Percentiles rank a stretch among this genome's conserved stretches.
These are phyloP conservation scores for Leccinum pachyderme DNA, from an alignment of 1,284 basidiomycete species.

Conservation along the genomic window DNA sequence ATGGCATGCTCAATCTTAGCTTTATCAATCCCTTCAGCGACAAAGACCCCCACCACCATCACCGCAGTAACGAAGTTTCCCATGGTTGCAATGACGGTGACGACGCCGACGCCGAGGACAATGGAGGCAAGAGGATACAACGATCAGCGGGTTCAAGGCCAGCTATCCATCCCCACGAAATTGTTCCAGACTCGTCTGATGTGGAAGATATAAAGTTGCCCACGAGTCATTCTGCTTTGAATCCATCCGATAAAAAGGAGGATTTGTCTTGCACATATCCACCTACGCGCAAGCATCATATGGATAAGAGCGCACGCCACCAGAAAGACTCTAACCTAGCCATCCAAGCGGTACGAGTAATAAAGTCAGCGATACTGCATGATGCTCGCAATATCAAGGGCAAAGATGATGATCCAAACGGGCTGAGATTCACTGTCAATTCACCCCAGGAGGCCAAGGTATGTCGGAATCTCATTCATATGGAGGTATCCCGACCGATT, in stretches of 20 bases:
- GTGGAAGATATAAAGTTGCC: slow-evolving; percentile 9
- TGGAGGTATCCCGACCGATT: background rate
- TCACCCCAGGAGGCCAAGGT: slow-evolving; percentile 67
- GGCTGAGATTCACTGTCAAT: slow-evolving; percentile 49
- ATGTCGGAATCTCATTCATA: slow-evolving; percentile 7
- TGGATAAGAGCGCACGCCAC: slow-evolving; percentile 16
- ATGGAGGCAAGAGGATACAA: slow-evolving; percentile 34
- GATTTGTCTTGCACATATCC: slow-evolving; percentile 16
- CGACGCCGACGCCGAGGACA: slow-evolving; percentile 24
- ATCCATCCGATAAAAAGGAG: slow-evolving; percentile 7
- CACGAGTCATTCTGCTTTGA: slow-evolving; percentile 1
- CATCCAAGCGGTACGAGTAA: slow-evolving; percentile 56
- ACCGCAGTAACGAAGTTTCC: slow-evolving; percentile 7
- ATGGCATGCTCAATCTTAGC: slow-evolving; percentile 40
- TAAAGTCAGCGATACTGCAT: slow-evolving; percentile 67
- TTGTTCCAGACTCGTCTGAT: slow-evolving; percentile 6
- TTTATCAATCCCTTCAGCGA: slow-evolving; percentile 34
- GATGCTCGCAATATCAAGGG: slow-evolving; percentile 71
- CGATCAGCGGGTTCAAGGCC: slow-evolving; percentile 2
- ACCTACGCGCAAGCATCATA: slow-evolving; percentile 18
- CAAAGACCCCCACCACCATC: slow-evolving; percentile 23
- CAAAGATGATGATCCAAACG: slow-evolving; percentile 41
- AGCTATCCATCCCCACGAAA: slow-evolving; percentile 7
- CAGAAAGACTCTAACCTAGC: slow-evolving; percentile 39
- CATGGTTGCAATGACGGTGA: slow-evolving; percentile 16